These are phyloP conservation scores for Coemansia sp. DNA, from an alignment of 192 early-diverging fungal species.

Conservation along the genomic window DNA sequence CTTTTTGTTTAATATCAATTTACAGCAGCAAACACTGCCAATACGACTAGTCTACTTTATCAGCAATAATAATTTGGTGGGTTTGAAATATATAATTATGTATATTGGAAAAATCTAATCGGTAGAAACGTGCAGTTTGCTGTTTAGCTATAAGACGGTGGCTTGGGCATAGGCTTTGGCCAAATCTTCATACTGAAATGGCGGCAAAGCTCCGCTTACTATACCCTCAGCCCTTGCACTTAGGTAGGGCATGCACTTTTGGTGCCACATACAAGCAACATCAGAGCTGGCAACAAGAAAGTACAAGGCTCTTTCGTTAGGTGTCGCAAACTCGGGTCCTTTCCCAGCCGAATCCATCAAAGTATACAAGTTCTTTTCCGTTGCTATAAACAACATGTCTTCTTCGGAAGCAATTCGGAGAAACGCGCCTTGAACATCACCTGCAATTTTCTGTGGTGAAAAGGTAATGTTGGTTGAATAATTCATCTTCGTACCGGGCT, in stretches of 20 bases:
- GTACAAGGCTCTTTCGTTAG: background rate
- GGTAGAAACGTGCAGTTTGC: background rate
- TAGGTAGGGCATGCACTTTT: background rate
- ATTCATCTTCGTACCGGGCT: background rate
- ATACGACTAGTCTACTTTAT: background rate
- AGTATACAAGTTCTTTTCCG: background rate
- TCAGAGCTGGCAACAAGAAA: background rate
- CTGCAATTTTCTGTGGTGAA: background rate
- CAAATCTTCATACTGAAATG: background rate
- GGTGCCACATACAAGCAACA: background rate
- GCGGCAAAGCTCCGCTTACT: background rate
- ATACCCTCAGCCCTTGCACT: background rate
- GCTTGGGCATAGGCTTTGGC: background rate
- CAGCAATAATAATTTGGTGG: background rate
- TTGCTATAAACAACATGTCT: background rate
- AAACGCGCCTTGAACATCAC: background rate
- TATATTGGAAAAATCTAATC: background rate
- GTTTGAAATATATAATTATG: background rate
- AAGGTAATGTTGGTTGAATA: background rate
- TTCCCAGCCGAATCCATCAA: background rate
- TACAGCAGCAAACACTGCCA: background rate
- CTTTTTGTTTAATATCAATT: background rate
- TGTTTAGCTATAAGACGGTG: background rate
- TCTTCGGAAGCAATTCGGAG: background rate
- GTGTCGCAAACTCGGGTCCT: background rate